A percentile compares a stretch with the other conserved stretches of the same genome.
Conservation (phyloP, 768 basidiomycete species). For the Serpula lacrymans region DNA sequence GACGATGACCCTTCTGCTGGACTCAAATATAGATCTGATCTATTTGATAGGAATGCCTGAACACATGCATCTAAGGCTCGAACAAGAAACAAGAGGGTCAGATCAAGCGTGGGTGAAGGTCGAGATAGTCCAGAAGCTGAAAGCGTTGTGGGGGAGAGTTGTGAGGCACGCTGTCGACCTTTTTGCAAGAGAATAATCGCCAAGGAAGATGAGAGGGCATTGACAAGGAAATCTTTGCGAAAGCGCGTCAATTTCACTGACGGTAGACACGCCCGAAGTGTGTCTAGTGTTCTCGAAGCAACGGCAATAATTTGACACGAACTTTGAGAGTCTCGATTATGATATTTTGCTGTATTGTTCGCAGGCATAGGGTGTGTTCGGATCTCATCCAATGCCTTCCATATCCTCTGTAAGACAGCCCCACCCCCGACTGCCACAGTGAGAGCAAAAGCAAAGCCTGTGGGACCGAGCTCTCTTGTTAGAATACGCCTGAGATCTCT, state of each 20-base stretch:
- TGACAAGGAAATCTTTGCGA: conserved; percentile 57
- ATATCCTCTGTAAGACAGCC: conserved; percentile 46
- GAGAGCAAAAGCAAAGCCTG: conserved; percentile 69
- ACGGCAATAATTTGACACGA: not conserved
- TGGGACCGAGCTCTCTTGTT: conserved; percentile 51
- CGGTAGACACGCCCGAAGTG: conserved; percentile 1
- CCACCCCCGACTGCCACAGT: conserved; percentile 65
- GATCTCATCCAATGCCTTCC: conserved; percentile 23
- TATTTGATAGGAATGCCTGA: conserved; percentile 46
- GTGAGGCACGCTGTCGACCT: conserved; percentile 33
- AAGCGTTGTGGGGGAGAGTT: conserved; percentile 7
- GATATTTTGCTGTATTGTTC: not conserved
- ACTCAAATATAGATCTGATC: conserved; percentile 4
- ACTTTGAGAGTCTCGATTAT: not conserved
- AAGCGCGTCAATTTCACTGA: conserved; percentile 30
- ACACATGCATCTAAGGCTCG: conserved; percentile 63
- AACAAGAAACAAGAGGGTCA: conserved; percentile 65
- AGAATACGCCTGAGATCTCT: conserved; percentile 35
- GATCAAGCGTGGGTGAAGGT: conserved; percentile 59
- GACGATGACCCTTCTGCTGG: not conserved
- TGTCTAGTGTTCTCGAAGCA: not conserved
- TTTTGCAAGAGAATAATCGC: conserved; percentile 57
- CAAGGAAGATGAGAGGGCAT: conserved; percentile 52
- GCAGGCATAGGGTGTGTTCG: not conserved
- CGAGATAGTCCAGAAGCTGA: conserved; percentile 10